Base-by-base conservation (phyloP, 2,329 filamentous ascomycete genomes). In the Fusarium sublunatum region DNA sequence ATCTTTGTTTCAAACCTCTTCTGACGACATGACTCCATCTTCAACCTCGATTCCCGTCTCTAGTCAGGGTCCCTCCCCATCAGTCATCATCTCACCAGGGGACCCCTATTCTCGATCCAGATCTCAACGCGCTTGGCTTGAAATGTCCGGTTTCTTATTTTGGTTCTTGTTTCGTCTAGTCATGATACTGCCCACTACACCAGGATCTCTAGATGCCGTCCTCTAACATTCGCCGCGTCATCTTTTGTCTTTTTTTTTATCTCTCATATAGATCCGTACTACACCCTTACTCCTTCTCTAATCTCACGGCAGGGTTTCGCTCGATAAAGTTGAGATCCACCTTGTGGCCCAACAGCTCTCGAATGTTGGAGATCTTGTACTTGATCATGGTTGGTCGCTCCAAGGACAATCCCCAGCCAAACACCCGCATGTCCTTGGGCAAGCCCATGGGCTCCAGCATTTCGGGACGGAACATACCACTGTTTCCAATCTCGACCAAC, bases 321-420 rank as follows among this genome's bases (percentile, higher is more conserved):
- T 96, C 90, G 69, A 99, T 93, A 81, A 97, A 97, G 73, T 88
- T 88, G 74, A 98, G 80, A 79, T 98, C 93, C 38, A 97, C 93
- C 82, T 97, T 96, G 81, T 99, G 94, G 12, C 94, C 94, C 51
- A 99, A 82, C 72, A 97, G 79, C 78, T 97, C 93, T 70, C 93
- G 88, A 71, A 97, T 97, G 78, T 97, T 97, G 72, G 87, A 91
- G 61, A 92, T 92, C 71, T 85, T 87, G 76, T 90, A 96, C 85
- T 96, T 95, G 81, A 97, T 97, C 95, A 98, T 99, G 10, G 95
- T 98, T 55, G 95, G 95, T 71, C 95, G 82, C 83, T 99, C 95
- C 74, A 99, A 79, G 76, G 88, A 92, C 74, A 99, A 80, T 34
- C 95, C 95, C 85, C 93, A 98, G 31, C 95, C 95, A 75, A 97